These are phyloP conservation scores for Phascolomyces articulosus DNA, from an alignment of 371 early-diverging fungal species.

Conservation along the genomic window DNA sequence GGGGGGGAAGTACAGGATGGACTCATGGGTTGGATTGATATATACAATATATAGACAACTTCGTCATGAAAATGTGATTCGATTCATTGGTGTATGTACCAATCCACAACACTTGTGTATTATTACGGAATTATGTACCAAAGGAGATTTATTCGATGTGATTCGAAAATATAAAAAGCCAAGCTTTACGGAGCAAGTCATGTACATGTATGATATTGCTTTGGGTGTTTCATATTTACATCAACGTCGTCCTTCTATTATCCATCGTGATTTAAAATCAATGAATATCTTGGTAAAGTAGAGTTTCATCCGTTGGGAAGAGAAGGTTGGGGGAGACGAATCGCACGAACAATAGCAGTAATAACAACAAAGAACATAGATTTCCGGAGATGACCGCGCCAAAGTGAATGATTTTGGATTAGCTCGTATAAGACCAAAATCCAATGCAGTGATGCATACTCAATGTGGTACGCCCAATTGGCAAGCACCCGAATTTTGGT, in stretches of 20 bases:
- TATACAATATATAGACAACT: slow-evolving; percentile 52
- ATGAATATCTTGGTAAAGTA: slow-evolving; percentile 72
- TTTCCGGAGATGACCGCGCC: slow-evolving; percentile 66
- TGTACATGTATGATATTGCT: slow-evolving; percentile 85
- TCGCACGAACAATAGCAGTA: too few relatives aligned
- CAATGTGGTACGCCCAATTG: slow-evolving; percentile 82
- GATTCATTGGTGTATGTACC: slow-evolving; percentile 76
- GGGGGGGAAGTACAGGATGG: not conserved
- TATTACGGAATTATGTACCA: slow-evolving; percentile 75
- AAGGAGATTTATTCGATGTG: slow-evolving; percentile 78
- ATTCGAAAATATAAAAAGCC: slow-evolving; percentile 70
- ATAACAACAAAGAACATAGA: slow-evolving; percentile 27
- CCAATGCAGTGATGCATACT: slow-evolving; percentile 69
- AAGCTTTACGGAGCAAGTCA: slow-evolving; percentile 65
- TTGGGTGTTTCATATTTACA: slow-evolving; percentile 76
- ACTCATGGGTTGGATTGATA: too few relatives aligned
- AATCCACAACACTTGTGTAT: slow-evolving; percentile 71
- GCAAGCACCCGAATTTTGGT: slow-evolving; percentile 85
- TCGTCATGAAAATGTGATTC: slow-evolving; percentile 78
- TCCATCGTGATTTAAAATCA: slow-evolving; percentile 80
- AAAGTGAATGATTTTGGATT: slow-evolving; percentile 86
- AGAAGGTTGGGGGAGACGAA: too few relatives aligned
- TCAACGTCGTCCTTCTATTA: slow-evolving; percentile 47
- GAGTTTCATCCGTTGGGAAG: not conserved
- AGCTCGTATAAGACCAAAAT: slow-evolving; percentile 72